Evolutionary conservation across 2,329 filamentous ascomycete species (phyloP), one percentile per base, ranked within the genome.

Genomic region (Pseudogymnoascus sp.): DNA sequence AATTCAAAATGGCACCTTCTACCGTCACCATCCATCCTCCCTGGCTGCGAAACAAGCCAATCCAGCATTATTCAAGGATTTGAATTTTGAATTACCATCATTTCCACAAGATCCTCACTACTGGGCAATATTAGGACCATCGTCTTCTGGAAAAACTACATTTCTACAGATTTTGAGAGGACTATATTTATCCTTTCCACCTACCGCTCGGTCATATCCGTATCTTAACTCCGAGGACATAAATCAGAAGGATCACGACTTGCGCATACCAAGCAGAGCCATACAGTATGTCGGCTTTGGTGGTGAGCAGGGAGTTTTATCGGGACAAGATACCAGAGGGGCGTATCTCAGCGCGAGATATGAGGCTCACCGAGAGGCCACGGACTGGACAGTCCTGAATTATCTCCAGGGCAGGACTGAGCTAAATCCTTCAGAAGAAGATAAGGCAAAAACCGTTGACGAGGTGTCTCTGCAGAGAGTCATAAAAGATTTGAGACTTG

Each of bases 251-350:
- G 78, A 78, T 64, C 74, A 71, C 60, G 69, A 58, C 73, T 73
- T 89, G 57, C 80, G 82, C 47, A 81, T 78, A 59, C 84, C 88
- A 0, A 78, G 78, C 11, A 80, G 80, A 65, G 91, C 91, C 0
- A 88, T 99, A 62, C 86, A 87, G 67, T 93, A 96, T 77, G 91
- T 97, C 8, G 93, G 94, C 0, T 97, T 97, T 70, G 89, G 91
- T 69, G 85, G 84, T 2, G 89, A 92, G 67, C 81, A 84, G 25
- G 80, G 80, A 5, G 75, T 79, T 57, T 75, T 82, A 12, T 75
- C 82, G 5, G 80, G 81, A 1, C 76, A 77, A n/a, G 78, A 79
- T 5, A 80, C 82, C 0, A 79, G 84, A n/a, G 88, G 89, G 18
- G 87, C 91, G 4, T 97, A 97, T 71, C 76, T 97, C 15, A 91